Evolutionary conservation across 176 grass and related monocot genomes (phyloP), one percentile per base, ranked within the genome.

Genomic region (Lolium rigidum): DNA sequence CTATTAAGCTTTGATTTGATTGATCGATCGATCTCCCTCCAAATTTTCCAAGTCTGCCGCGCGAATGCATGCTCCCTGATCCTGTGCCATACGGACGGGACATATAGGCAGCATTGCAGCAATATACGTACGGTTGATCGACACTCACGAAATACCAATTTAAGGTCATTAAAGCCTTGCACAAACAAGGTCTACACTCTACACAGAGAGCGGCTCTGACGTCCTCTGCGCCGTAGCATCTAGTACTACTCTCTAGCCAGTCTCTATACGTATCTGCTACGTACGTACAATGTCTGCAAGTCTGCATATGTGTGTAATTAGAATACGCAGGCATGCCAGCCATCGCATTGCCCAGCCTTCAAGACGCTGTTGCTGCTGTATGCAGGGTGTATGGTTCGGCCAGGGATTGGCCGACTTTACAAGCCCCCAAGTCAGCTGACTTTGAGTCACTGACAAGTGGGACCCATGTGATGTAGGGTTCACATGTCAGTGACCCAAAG

Each of bases 141-240:
- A 47, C n/a, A 12, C 26, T 70, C 46, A 47, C 46, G 46, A 65
- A 18, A 38, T 61, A 86, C 78, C 58, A 76, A 75, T 44, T 44
- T 39, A 67, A 76, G 70, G 79, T 22, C 78, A 82, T 82, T 80
- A 86, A 38, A 64, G 25, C 84, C 54, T 15, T 21, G 25, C 78
- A 76, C 43, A 63, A 55, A 54, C 75, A 84, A 11, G 31, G 63
- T 10, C 8, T 10, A 47, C 46, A 10, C 41, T 31, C 26, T 37
- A 9, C 8, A 17, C 13, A 20, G 25, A 22, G 44, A 52, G 50
- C 12, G 50, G 13, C 52, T 50, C 85, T 48, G 51, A 43, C 75
- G 2, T 59, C 15, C 15, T 21, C 43, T 58, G 25, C 22, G 20
- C 21, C 60, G 15, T 43, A 35, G 80, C 81, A 84, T 84, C 81